phyloP scores from a whole-genome alignment of 2,329 filamentous ascomycete genomes.

The Colletotrichum plurivorum region DNA sequence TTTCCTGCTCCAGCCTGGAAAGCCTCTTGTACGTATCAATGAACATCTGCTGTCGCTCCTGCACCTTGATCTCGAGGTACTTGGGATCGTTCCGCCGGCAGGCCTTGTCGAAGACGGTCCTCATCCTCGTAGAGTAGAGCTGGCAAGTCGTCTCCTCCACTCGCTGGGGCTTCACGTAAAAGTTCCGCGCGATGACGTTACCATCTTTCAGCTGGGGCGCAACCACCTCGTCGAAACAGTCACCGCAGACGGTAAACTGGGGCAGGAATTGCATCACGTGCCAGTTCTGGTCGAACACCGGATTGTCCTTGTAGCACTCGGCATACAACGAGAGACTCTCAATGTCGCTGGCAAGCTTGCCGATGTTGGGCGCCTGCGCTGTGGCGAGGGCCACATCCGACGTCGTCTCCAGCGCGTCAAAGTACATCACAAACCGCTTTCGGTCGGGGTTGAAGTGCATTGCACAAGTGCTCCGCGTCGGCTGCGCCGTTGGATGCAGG shows the following conservation, averaged over 20 bases:
- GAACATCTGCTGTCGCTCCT: conserved; percentile 73
- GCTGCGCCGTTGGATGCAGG: conserved; percentile 61
- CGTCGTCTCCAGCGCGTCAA: conserved; percentile 71
- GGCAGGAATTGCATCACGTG: conserved; percentile 82
- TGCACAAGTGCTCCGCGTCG: conserved; percentile 73
- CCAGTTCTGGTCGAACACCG: conserved; percentile 77
- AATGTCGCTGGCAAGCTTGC: conserved; percentile 75
- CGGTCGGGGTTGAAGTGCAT: conserved; percentile 72
- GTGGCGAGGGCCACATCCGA: conserved; percentile 65
- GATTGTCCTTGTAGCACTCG: conserved; percentile 77
- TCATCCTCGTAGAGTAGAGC: conserved; percentile 86
- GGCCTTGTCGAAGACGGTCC: conserved; percentile 77
- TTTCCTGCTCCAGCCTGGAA: conserved; percentile 55
- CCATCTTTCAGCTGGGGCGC: conserved; percentile 72
- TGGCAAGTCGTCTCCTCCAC: conserved; percentile 76
- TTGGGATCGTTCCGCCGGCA: conserved; percentile 76
- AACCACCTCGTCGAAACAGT: conserved; percentile 88
- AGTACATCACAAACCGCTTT: conserved; percentile 71
- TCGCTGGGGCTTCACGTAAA: conserved; percentile 72
- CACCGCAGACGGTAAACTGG: conserved; percentile 86
- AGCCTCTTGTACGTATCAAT: conserved; percentile 70
- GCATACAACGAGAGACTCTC: conserved; percentile 69
- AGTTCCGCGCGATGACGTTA: conserved; percentile 72
- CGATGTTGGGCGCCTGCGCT: conserved; percentile 67
- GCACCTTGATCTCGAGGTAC: conserved; percentile 70